These are phyloP conservation scores for Dalechampia spathulata DNA, from an alignment of 441 rosid species.

Conservation along the genomic window DNA sequence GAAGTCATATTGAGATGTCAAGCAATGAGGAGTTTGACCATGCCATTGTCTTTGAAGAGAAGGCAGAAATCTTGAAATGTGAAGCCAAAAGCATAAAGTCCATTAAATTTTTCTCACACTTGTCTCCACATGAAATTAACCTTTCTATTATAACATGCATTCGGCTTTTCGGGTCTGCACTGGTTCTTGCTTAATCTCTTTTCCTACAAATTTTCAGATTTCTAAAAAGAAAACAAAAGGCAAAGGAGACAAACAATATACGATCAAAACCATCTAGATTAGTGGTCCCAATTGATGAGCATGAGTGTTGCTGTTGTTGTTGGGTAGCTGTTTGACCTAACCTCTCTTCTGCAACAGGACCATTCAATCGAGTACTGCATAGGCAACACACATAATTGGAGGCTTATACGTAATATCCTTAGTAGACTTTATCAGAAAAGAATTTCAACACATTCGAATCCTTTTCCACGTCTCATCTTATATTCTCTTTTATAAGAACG, in stretches of 20 bases:
- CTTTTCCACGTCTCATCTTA: too few species aligned
- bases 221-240: slow-evolving; percentile 13
- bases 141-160: slow-evolving; percentile 11
- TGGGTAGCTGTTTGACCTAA: slow-evolving; percentile 25
- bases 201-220: neutral
- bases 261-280: slow-evolving; percentile 18
- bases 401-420: too few species aligned
- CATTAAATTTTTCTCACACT: slow-evolving; percentile 1
- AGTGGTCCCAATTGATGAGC: slow-evolving; percentile 25
- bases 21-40: slow-evolving; percentile 9
- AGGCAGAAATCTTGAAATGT: slow-evolving; percentile 18
- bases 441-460: too few species aligned
- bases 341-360: too few species aligned
- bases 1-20: neutral
- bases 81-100: slow-evolving; percentile 16
- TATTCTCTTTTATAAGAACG: too few species aligned
- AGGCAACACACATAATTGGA: neutral
- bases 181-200: too few species aligned
- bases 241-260: slow-evolving; percentile 25
- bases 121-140: neutral
- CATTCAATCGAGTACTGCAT: slow-evolving; percentile 8
- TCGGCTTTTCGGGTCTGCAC: slow-evolving; percentile 19
- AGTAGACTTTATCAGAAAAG: too few species aligned
- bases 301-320: slow-evolving; percentile 23
- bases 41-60: slow-evolving; percentile 13